Conservation (phyloP, 2,329 filamentous ascomycete species). For the Grosmannia huntii region DNA sequence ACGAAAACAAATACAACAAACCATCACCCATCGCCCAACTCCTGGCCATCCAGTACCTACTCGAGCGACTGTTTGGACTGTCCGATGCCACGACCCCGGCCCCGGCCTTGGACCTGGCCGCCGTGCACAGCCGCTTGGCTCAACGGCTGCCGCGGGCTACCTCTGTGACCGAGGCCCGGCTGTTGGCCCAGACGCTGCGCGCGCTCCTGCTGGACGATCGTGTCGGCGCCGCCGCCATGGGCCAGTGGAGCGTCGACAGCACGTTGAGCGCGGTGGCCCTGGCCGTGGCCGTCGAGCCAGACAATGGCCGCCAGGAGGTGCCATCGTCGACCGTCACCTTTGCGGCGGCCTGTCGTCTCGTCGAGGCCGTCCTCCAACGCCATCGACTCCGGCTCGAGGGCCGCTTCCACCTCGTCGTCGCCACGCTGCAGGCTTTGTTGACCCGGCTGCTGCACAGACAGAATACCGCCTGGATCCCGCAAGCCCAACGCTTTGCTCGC, state of each 20-base stretch:
- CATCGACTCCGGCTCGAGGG: constrained; percentile 49
- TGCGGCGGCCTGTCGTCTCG: constrained; percentile 36
- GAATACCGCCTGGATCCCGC: constrained; percentile 22
- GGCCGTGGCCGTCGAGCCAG: too few species aligned
- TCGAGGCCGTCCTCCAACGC: constrained; percentile 42
- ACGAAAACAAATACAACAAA: not conserved
- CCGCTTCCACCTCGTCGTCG: constrained; percentile 46
- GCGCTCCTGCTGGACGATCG: constrained; percentile 32
- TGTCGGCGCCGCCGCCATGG: constrained; percentile 34
- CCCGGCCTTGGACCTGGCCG: constrained; percentile 24
- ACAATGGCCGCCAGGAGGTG: too few species aligned
- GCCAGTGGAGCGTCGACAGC: constrained; percentile 44
- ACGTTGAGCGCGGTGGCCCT: constrained; percentile 33
- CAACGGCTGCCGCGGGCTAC: constrained; percentile 18
- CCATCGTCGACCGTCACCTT: constrained; percentile 24
- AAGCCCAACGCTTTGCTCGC: constrained; percentile 32
- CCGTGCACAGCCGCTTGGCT: constrained; percentile 28
- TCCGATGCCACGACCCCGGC: too few species aligned
- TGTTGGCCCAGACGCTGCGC: constrained; percentile 28
- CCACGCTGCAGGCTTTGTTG: constrained; percentile 43
- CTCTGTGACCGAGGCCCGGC: constrained; percentile 20
- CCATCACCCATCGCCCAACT: constrained; percentile 26
- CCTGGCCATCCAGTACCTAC: constrained; percentile 29
- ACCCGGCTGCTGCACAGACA: constrained; percentile 31
- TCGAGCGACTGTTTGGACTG: constrained; percentile 27